Percentiles rank a stretch among this genome's conserved stretches.
These are phyloP conservation scores for Geotrichum armillariae DNA, from an alignment of 1,139 yeast species.

Conservation along the genomic window DNA sequence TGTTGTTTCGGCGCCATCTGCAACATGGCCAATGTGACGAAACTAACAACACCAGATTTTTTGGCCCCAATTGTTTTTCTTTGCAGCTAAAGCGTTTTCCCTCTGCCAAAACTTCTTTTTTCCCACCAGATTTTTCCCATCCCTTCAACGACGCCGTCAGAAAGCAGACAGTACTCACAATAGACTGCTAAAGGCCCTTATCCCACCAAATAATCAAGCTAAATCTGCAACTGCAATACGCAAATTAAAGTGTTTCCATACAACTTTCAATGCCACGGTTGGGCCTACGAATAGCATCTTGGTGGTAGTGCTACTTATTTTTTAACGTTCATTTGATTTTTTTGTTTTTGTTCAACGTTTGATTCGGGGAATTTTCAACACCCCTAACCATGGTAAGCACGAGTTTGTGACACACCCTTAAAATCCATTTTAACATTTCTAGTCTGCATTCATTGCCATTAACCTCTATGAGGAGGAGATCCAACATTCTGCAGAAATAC, in stretches of 20 bases:
- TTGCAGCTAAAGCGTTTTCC: too few relatives aligned
- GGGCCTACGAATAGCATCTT: slow-evolving; percentile 2
- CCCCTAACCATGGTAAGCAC: background rate
- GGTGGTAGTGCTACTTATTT: slow-evolving; percentile 15
- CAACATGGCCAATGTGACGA: too few relatives aligned
- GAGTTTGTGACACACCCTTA: background rate
- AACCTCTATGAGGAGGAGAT: slow-evolving; percentile 73
- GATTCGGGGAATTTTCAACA: background rate
- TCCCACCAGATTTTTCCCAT: too few relatives aligned
- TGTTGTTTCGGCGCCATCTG: too few relatives aligned
- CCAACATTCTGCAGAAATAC: slow-evolving; percentile 74
- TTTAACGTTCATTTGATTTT: slow-evolving; percentile 1
- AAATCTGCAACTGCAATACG: too few relatives aligned
- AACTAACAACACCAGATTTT: slow-evolving; percentile 1
- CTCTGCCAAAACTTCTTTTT: too few relatives aligned
- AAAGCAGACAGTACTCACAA: too few relatives aligned
- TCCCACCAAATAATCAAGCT: too few relatives aligned
- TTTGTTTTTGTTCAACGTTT: background rate
- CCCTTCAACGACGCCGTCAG: too few relatives aligned
- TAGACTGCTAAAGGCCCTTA: too few relatives aligned
- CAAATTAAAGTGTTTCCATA: too few relatives aligned
- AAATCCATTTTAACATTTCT: background rate
- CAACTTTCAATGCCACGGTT: background rate
- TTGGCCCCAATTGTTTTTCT: too few relatives aligned
- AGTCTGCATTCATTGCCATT: slow-evolving; percentile 78